Evolutionary conservation across 768 basidiomycete genomes (phyloP).

Genomic region (Leccinum incarnatum): DNA sequence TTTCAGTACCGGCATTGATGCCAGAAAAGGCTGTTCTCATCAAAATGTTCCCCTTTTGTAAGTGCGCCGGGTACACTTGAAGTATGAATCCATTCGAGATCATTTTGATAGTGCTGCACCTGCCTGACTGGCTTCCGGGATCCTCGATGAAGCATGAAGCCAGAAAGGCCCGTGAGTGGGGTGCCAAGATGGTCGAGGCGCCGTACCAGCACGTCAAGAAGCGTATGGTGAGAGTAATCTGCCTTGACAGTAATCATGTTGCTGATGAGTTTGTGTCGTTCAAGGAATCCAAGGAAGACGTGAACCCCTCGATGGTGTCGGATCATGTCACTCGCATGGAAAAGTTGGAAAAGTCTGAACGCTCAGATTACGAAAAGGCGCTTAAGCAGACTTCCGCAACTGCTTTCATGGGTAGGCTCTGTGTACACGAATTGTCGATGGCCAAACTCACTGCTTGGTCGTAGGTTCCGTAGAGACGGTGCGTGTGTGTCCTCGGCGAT

Average conservation of each 20-base stretch:
- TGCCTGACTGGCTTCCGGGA: slow-evolving; percentile 29
- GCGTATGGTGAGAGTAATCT: slow-evolving; percentile 5
- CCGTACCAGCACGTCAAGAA: slow-evolving; percentile 15
- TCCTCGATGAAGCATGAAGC: slow-evolving; percentile 14
- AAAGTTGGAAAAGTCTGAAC: slow-evolving; percentile 3
- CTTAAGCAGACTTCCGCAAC: slow-evolving; percentile 16
- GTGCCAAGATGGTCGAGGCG: slow-evolving; percentile 10
- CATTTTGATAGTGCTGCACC: slow-evolving; percentile 17
- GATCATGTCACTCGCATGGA: slow-evolving; percentile 11
- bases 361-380: slow-evolving; percentile 12
- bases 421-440: no score
- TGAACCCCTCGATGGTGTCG: slow-evolving; percentile 14
- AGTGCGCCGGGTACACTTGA: background rate
- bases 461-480: slow-evolving; percentile 17
- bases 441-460: background rate
- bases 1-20: slow-evolving; percentile 4
- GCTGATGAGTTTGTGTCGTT: background rate
- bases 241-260: background rate
- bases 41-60: slow-evolving; percentile 17
- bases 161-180: slow-evolving; percentile 5
- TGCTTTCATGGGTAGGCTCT: slow-evolving; percentile 14
- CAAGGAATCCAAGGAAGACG: slow-evolving; percentile 7
- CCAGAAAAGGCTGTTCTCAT: slow-evolving; percentile 17
- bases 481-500: background rate
- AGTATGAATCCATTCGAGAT: background rate